phyloP scores from a whole-genome alignment of 2,329 filamentous ascomycete species.

The Gnomoniopsis sp. region DNA sequence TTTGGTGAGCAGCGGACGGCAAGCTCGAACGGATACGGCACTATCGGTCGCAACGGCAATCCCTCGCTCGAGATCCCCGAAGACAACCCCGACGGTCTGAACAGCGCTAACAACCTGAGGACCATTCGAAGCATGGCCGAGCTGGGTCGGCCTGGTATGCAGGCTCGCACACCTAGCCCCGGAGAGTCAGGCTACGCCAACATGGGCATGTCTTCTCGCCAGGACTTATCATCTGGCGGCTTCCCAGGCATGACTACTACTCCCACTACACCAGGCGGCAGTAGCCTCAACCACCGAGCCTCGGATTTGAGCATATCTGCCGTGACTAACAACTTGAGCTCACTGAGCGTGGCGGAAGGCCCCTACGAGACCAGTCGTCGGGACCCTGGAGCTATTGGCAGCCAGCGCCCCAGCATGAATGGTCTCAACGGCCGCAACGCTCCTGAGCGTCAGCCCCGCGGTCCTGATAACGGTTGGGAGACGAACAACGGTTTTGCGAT shows the following conservation, averaged over 20 bases:
- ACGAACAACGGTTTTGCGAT: slow-evolving; percentile 48
- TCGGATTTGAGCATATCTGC: slow-evolving; percentile 30
- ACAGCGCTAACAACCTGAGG: slow-evolving; percentile 75
- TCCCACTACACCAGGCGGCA: slow-evolving; percentile 30
- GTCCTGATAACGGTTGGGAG: slow-evolving; percentile 58
- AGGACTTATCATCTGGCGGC: slow-evolving; percentile 11
- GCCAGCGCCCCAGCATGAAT: slow-evolving; percentile 56
- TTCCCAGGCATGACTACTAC: slow-evolving; percentile 24
- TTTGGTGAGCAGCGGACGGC: slow-evolving; percentile 73
- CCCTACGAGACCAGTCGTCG: slow-evolving; percentile 46
- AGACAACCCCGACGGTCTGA: slow-evolving; percentile 65
- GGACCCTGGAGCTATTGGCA: slow-evolving; percentile 61
- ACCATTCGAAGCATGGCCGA: slow-evolving; percentile 97
- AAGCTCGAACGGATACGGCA: slow-evolving; percentile 63
- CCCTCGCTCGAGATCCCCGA: slow-evolving; percentile 77
- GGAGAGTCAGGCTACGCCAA: slow-evolving; percentile 14
- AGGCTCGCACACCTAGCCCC: slow-evolving; percentile 16
- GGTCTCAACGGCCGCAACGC: slow-evolving; percentile 40
- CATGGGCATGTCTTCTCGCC: slow-evolving; percentile 15
- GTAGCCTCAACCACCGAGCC: slow-evolving; percentile 23
- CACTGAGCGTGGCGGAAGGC: slow-evolving; percentile 45
- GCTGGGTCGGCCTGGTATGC: slow-evolving; percentile 37
- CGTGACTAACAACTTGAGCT: slow-evolving; percentile 43
- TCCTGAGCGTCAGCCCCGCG: slow-evolving; percentile 62
- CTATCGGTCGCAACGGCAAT: slow-evolving; percentile 70